Evolutionary conservation across 1,284 basidiomycete species (phyloP).

Genomic region (Marasmius tenuissimus): DNA sequence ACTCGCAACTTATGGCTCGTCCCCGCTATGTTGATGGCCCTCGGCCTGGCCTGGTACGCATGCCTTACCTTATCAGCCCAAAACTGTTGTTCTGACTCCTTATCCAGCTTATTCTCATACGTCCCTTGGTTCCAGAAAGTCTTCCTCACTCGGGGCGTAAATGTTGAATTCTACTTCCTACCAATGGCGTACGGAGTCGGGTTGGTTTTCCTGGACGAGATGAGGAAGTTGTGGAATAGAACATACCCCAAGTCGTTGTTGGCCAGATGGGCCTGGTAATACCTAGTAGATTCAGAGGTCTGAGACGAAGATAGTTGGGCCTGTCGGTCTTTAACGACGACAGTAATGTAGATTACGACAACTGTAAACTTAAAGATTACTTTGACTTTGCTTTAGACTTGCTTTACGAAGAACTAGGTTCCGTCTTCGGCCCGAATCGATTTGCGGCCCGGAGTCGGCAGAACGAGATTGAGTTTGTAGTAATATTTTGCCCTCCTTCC

Average conservation of each 20-base stretch:
- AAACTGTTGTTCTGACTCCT: not conserved
- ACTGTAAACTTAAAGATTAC: too few relatives aligned
- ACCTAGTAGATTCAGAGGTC: not conserved
- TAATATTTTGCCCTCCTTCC: too few relatives aligned
- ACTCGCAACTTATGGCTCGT: slow-evolving; percentile 40
- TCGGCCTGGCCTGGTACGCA: slow-evolving; percentile 35
- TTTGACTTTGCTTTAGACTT: too few relatives aligned
- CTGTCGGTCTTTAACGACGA: too few relatives aligned
- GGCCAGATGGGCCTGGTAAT: slow-evolving; percentile 20
- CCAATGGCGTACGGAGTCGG: slow-evolving; percentile 28
- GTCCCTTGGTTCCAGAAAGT: slow-evolving; percentile 54
- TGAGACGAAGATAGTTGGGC: not conserved
- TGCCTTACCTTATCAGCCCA: not conserved
- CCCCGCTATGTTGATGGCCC: slow-evolving; percentile 45
- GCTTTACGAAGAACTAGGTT: too few relatives aligned
- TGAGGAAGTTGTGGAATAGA: slow-evolving; percentile 29
- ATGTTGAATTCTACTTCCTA: slow-evolving; percentile 40
- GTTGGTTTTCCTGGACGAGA: slow-evolving; percentile 28
- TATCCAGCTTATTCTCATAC: slow-evolving; percentile 51
- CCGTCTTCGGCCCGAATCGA: too few relatives aligned
- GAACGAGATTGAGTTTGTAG: too few relatives aligned
- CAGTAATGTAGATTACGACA: too few relatives aligned
- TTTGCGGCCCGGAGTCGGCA: too few relatives aligned
- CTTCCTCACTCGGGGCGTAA: slow-evolving; percentile 54
- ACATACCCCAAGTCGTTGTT: slow-evolving; percentile 17